These are phyloP conservation scores for Mrakiaceae sp. DNA, from an alignment of 1,284 basidiomycete species.

Conservation along the genomic window DNA sequence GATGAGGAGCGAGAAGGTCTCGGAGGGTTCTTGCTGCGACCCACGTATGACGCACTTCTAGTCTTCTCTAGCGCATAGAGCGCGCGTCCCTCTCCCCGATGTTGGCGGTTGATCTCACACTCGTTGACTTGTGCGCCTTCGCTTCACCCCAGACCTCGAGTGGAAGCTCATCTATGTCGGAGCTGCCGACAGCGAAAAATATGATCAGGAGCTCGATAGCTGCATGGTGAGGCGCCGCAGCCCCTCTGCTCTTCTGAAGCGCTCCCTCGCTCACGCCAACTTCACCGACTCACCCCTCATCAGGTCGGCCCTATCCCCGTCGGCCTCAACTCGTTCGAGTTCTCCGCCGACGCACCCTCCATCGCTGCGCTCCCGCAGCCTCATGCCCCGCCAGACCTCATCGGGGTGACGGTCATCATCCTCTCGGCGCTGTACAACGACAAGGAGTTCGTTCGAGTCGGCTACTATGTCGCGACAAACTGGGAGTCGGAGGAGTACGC, in stretches of 20 bases:
- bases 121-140: background rate
- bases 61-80: too few relatives aligned
- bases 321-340: conserved; percentile 94
- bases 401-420: conserved; percentile 77
- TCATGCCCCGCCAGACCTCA: conserved; percentile 34
- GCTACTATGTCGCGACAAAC: conserved; percentile 98
- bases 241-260: background rate
- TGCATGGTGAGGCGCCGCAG: conserved; percentile 46
- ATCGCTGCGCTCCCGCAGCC: conserved; percentile 65
- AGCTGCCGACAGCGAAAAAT: conserved; percentile 77
- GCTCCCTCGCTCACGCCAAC: background rate
- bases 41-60: too few relatives aligned
- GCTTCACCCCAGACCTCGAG: conserved; percentile 61
- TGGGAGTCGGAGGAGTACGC: conserved; percentile 68
- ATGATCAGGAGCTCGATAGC: conserved; percentile 92
- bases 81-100: too few relatives aligned
- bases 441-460: conserved; percentile 96
- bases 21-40: too few relatives aligned
- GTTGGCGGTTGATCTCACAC: background rate
- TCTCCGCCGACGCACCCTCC: conserved; percentile 54
- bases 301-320: conserved; percentile 82
- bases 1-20: too few relatives aligned
- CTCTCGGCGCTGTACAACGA: conserved; percentile 83
- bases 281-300: conserved; percentile 17
- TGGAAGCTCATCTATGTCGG: conserved; percentile 98